These are phyloP conservation scores for Artemisia tridentata DNA, from an alignment of 129 eudicot species.

Conservation along the genomic window DNA sequence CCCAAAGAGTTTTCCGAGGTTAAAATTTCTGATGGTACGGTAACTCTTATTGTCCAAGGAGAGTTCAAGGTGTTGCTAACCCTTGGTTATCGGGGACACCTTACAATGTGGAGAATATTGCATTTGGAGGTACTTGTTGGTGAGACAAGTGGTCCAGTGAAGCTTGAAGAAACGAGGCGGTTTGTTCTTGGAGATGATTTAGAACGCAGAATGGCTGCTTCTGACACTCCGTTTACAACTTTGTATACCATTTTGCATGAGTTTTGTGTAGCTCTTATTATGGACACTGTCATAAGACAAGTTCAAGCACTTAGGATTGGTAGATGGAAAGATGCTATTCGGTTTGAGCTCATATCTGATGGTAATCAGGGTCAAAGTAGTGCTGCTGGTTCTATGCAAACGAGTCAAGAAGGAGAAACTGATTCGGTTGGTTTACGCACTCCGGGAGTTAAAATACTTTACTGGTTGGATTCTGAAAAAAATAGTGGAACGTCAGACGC, in stretches of 20 bases:
- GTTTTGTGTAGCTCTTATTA: conserved; percentile 78
- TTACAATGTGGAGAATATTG: conserved; percentile 92
- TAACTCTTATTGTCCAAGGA: conserved; percentile 75
- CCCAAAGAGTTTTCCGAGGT: conserved; percentile 87
- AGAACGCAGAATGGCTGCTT: conserved; percentile 98
- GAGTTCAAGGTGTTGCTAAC: conserved; percentile 95
- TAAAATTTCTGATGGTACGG: conserved; percentile 84
- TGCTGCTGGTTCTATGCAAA: conserved; percentile 51
- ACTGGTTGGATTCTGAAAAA: conserved; percentile 85
- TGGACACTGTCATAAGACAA: conserved; percentile 97
- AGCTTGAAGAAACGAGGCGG: conserved; percentile 78
- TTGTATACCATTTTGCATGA: conserved; percentile 87
- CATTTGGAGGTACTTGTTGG: conserved; percentile 98
- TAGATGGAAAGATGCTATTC: conserved; percentile 96
- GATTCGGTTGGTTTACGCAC: conserved; percentile 67
- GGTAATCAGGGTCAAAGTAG: conserved; percentile 67
- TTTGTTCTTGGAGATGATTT: conserved; percentile 95
- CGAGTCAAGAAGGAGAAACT: conserved; percentile 75
- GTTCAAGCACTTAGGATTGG: conserved; percentile 81
- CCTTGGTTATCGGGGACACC: conserved; percentile 95
- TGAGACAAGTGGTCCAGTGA: conserved; percentile 84
- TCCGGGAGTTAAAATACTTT: conserved; percentile 82
- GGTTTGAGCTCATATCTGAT: conserved; percentile 90
- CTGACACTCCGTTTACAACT: conserved; percentile 73
- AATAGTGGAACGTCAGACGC: conserved; percentile 50